Base-by-base conservation (phyloP, 371 early-diverging fungal genomes). In the Fennellomyces sp. region DNA sequence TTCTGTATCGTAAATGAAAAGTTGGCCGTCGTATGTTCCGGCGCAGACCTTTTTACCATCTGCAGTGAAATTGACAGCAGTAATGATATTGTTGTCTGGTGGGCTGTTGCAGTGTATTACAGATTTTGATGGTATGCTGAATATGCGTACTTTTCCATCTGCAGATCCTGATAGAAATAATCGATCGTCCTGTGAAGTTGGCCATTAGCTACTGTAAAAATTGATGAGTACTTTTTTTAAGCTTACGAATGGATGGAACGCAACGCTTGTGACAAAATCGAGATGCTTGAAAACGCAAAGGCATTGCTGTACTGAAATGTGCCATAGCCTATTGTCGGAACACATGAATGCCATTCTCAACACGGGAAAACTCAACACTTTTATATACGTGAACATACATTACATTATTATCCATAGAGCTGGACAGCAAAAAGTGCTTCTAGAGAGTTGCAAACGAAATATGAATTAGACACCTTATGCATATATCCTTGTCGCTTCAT, bases 371-470 rank as follows among this genome's bases (percentile, higher is more conserved):
- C n/a, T n/a, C n/a, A n/a, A n/a, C n/a, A n/a, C n/a, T n/a, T n/a
- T n/a, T n/a, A n/a, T n/a, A n/a, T n/a, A n/a, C n/a, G n/a, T n/a
- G 11, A n/a, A 23, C 59, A n/a, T 73, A 83, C 81, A 78, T 67
- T 10, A 94, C 95, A 0, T 90, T 91, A 48, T 85, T 84, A 64
- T 96, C 96, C 81, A 90, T 83, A 13, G 94, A 92, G n/a, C 90
- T 85, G 2, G 93, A 87, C 17, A 91, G 70, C 5, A 96, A 62
- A 64, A 95, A 95, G 23, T 87, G 85, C 64, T 87, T 89, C 69
- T 80, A 56, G 15, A n/a, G 11, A 60, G 15, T 5, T 42, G 10
- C 12, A 5, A 58, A 36, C 13, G 30, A 60, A 62, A n/a, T 12
- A 39, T n/a, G 26, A 52, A 6, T 25, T 31, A 25, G 28, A 12